A percentile compares a stretch with the other conserved stretches of the same genome.
Evolutionary conservation across 768 basidiomycete genomes (phyloP).

Genomic region (Terana coerulea): DNA sequence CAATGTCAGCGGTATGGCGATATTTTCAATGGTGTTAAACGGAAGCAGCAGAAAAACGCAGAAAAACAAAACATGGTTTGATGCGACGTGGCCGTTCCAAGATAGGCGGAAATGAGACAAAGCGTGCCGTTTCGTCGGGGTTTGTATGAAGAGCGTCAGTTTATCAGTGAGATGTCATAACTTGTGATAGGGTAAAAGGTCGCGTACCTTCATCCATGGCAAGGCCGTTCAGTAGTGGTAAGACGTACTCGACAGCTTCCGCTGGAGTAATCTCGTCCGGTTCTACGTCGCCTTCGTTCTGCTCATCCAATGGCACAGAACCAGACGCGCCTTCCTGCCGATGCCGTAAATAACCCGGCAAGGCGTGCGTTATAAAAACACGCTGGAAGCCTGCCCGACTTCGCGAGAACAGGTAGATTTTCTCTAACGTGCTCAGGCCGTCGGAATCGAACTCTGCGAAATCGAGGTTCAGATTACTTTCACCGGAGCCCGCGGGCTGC

Average conservation of each 20-base stretch:
- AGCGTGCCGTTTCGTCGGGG: no score
- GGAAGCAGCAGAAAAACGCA: neutral
- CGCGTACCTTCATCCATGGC: conserved; percentile 80
- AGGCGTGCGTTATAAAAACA: conserved; percentile 79
- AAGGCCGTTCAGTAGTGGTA: conserved; percentile 82
- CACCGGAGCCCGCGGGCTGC: neutral
- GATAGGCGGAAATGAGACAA: conserved; percentile 4
- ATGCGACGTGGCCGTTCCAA: conserved; percentile 1
- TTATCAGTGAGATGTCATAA: conserved; percentile 11
- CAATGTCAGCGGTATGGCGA: neutral
- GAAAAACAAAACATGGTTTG: neutral
- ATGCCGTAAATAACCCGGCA: conserved; percentile 66
- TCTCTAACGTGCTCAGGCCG: conserved; percentile 78
- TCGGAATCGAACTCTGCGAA: conserved; percentile 65
- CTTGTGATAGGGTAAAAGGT: neutral
- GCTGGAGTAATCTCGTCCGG: conserved; percentile 66
- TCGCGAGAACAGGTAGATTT: conserved; percentile 85
- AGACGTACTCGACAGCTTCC: conserved; percentile 90
- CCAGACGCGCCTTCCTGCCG: neutral
- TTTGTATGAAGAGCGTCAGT: no score
- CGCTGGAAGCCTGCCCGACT: conserved; percentile 70
- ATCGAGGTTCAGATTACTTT: conserved; percentile 26
- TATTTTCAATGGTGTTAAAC: conserved; percentile 3
- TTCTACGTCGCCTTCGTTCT: neutral
- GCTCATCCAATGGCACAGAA: neutral